Base-by-base conservation (phyloP, 352 stramenopile genomes). In the Sclerospora graminicola region DNA sequence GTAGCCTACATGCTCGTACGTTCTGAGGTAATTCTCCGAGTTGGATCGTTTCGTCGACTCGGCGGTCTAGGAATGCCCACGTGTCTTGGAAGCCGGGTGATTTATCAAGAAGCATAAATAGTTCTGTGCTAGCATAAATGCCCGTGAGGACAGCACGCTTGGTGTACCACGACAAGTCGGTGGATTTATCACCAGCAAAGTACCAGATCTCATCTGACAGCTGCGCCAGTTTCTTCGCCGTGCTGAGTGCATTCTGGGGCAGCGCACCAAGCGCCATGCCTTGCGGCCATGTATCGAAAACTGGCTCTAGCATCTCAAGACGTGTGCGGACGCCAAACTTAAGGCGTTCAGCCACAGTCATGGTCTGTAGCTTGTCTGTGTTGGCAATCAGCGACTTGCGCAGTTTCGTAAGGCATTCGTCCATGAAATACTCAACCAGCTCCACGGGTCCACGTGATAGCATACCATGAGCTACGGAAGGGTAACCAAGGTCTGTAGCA, bases 201-300 rank as follows among this genome's bases (percentile, higher is more conserved):
- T 88, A 89, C 82, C 82, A 94, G 45, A 94, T 84, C 47, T 91
- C 80, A 41, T 94, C 82, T 18, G 73, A 62, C 15, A 89, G 51
- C 47, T 72, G 65, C 16, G 64, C 69, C 18, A 94, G 57, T 51
- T 77, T 84, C 46, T 80, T 66, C 32, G 83, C 66, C 24, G 77
- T 94, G 34, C 60, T 67, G 1, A 72, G 69, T 6, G 70, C 77
- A 41, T 94, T 89, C 29, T 73, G 66, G 4, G 82, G 82, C 42
- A 90, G 18, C 5, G 79, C 82, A 36, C 82, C 82, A 27, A 84
- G 45, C 8, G 68, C 82, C 82, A 94, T 94, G 9, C 70, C 79
- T 54, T 89, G 78, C 11, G 78, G 61, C 78, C 78, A 89, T 31
- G 62, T 69, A 24, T 50, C 26, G 35, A 84, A 34, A 30, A 88